Evolutionary conservation across 192 early-diverging fungal genomes (phyloP), one percentile per base, ranked within the genome.

Genomic region (Thamnidium elegans): DNA sequence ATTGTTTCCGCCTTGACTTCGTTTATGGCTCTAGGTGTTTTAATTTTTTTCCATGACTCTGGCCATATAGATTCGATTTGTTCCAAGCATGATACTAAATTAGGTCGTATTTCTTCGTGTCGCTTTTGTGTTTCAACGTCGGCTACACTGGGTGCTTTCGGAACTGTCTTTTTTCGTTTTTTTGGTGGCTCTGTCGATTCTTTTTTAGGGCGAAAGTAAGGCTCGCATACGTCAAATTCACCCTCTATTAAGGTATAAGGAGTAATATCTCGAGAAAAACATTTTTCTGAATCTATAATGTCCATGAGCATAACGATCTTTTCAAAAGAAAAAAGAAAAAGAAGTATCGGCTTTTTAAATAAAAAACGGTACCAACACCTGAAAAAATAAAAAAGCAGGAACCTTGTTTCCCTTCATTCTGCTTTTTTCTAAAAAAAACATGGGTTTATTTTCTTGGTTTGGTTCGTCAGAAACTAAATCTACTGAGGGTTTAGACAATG

Each of bases 201-300:
- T 6, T 39, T 39, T 39, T 39, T 39, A 39, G 36, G 7, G 7
- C 36, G 23, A 59, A 70, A 70, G 32, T 73, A 68, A 50, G 55
- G 67, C 52, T 58, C 62, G 17, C n/a, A 15, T 7, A 65, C 26
- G 26, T 61, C 68, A 59, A 64, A 73, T 34, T 71, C 62, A 4
- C 69, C 69, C 32, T 43, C 21, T 43, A 42, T 61, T 42, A 71
- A 45, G 13, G 14, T 15, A 39, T 63, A 50, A 20, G 19, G 48
- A 14, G 17, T 13, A 9, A 44, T 58, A 44, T 17, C 56, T 36
- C 3, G 32, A 36, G 46, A 63, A 30, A 63, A 48, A 17, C 32
- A 36, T 11, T 42, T 21, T 45, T 58, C 56, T 58, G 56, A 20
- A 44, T 58, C 56, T 15, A 58, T 44, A 58, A 58, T 58, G 46